These are phyloP conservation scores for Purpureocillium lavendulum DNA, from an alignment of 2,329 filamentous ascomycete genomes.

Conservation along the genomic window DNA sequence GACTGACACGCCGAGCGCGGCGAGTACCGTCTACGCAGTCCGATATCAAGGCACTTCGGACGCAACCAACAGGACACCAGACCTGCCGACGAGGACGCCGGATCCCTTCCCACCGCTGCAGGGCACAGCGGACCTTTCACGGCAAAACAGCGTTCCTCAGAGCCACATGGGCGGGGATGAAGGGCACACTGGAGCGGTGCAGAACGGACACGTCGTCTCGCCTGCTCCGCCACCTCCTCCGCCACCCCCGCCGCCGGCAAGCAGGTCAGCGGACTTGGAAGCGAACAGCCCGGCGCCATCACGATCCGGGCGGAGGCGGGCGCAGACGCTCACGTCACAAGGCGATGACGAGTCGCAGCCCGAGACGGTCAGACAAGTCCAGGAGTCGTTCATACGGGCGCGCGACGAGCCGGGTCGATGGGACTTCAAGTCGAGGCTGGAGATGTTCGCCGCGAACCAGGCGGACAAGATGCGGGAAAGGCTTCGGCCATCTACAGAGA, in stretches of 20 bases:
- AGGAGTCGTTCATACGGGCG: too few species aligned
- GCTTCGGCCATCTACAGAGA: slow-evolving; percentile 44
- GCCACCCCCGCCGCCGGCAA: slow-evolving; percentile 1
- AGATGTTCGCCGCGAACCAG: slow-evolving; percentile 53
- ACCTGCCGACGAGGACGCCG: slow-evolving; percentile 30
- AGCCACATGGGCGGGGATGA: slow-evolving; percentile 16
- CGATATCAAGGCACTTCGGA: slow-evolving; percentile 52
- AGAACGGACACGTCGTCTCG: slow-evolving; percentile 12
- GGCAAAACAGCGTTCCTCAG: slow-evolving; percentile 23
- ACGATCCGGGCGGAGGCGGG: slow-evolving; percentile 17
- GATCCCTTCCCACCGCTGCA: slow-evolving; percentile 21
- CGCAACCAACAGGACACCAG: slow-evolving; percentile 36
- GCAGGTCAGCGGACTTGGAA: slow-evolving; percentile 16
- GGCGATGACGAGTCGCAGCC: neutral
- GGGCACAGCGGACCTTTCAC: slow-evolving; percentile 21
- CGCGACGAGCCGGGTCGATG: slow-evolving; percentile 29
- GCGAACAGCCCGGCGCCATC: slow-evolving; percentile 14
- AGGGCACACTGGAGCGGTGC: neutral
- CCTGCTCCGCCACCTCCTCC: neutral
- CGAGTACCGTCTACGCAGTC: slow-evolving; percentile 56
- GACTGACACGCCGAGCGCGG: slow-evolving; percentile 54
- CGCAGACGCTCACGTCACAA: slow-evolving; percentile 1
- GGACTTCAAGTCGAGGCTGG: slow-evolving; percentile 48
- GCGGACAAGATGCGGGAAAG: slow-evolving; percentile 52
- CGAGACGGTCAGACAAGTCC: neutral